Conservation (phyloP, 192 early-diverging fungal genomes). For the Helicostylum pulchrum region DNA sequence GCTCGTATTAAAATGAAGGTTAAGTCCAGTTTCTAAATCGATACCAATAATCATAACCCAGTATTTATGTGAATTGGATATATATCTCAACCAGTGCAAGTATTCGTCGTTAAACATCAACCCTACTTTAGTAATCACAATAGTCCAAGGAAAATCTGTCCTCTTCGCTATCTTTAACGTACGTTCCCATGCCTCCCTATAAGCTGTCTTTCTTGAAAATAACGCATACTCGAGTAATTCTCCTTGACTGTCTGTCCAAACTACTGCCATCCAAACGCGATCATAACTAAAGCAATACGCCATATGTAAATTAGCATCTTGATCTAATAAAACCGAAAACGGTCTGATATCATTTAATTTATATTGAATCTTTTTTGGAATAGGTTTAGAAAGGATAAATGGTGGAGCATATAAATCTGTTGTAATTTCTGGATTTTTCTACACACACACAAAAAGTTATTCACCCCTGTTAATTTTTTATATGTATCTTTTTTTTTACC, state of each 20-base stretch:
- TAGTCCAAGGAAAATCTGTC: conserved; percentile 37
- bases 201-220: conserved; percentile 16
- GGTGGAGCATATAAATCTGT: conserved; percentile 34
- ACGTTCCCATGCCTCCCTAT: conserved; percentile 43
- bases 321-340: conserved; percentile 25
- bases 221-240: conserved; percentile 41
- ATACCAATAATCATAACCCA: background rate
- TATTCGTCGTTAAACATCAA: conserved; percentile 41
- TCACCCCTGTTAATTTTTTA: background rate
- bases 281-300: conserved; percentile 47
- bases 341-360: conserved; percentile 31
- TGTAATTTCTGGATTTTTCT: background rate
- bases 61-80: background rate
- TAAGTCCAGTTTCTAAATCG: conserved; percentile 6
- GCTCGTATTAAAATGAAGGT: conserved; percentile 2
- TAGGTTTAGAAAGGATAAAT: conserved; percentile 40
- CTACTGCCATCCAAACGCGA: conserved; percentile 42
- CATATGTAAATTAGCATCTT: conserved; percentile 40
- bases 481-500: background rate
- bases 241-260: conserved; percentile 47
- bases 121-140: conserved; percentile 44
- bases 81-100: conserved; percentile 3
- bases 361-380: conserved; percentile 38
- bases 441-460: too few species aligned
- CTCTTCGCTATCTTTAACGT: conserved; percentile 36